Conservation (phyloP, 441 rosid species). For the Pelargonium citronellum region DNA sequence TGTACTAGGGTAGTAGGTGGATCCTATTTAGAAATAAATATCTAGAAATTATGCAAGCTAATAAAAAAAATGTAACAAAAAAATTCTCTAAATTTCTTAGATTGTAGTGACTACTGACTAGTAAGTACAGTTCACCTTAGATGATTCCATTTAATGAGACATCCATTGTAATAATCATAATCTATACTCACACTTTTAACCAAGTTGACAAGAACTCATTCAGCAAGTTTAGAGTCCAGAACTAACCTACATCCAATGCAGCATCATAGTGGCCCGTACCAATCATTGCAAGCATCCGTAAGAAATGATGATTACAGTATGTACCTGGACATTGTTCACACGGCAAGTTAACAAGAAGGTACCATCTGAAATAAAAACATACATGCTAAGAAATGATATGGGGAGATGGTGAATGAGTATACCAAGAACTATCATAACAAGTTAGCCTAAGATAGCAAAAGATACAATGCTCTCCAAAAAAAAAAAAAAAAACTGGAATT, state of each 20-base stretch:
- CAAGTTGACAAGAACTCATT: not conserved
- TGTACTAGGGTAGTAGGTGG: too few species aligned
- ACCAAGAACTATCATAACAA: not conserved
- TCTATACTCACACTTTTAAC: not conserved
- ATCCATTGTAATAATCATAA: slow-evolving; percentile 4
- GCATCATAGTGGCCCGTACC: slow-evolving; percentile 70
- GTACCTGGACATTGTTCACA: slow-evolving; percentile 46
- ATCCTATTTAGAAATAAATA: too few species aligned
- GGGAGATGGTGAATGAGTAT: not conserved
- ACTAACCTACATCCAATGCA: slow-evolving; percentile 60
- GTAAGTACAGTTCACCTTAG: too few species aligned
- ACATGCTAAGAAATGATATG: not conserved
- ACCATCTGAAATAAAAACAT: not conserved
- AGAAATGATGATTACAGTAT: slow-evolving; percentile 90
- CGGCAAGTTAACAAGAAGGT: not conserved
- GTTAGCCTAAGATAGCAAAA: slow-evolving; percentile 6
- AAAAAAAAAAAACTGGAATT: not conserved
- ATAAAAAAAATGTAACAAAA: too few species aligned
- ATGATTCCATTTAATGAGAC: not conserved
- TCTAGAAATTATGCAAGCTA: too few species aligned
- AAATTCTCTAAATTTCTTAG: too few species aligned
- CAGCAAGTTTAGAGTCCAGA: not conserved
- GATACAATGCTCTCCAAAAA: not conserved
- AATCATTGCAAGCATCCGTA: slow-evolving; percentile 63
- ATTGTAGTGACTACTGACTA: too few species aligned